Evolutionary conservation across 345 rosid species (phyloP).

Genomic region (Stellera chamaejasme): DNA sequence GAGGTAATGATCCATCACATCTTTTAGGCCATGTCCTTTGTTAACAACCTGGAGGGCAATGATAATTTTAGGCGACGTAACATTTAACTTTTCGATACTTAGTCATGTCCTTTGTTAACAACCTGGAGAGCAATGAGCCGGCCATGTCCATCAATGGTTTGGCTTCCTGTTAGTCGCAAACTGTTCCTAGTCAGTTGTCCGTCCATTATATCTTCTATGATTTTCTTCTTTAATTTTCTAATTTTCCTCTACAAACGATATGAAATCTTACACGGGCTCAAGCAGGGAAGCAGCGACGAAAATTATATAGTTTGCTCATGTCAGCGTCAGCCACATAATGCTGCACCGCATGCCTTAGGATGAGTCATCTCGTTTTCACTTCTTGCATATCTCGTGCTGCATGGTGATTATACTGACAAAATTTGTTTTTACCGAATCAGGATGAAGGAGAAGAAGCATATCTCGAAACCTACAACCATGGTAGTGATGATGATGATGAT

Average conservation of each 20-base stretch:
- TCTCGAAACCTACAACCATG: slow-evolving; percentile 9
- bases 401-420: background rate
- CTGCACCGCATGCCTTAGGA: too few species aligned
- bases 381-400: too few species aligned
- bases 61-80: background rate
- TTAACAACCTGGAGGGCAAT: too few species aligned
- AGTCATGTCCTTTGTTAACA: background rate
- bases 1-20: slow-evolving; percentile 35
- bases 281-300: background rate
- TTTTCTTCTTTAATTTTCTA: background rate
- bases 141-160: background rate
- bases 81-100: background rate
- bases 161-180: background rate
- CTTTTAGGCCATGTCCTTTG: too few species aligned
- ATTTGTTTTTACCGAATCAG: slow-evolving; percentile 11
- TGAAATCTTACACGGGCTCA: background rate
- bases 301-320: too few species aligned
- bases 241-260: background rate
- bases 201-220: background rate
- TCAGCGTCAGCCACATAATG: too few species aligned
- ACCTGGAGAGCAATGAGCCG: background rate
- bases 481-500: slow-evolving; percentile 3
- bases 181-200: background rate
- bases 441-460: slow-evolving; percentile 27
- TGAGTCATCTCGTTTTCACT: too few species aligned